Base-by-base conservation (phyloP, 2,329 filamentous ascomycete species). In the Cytospora piceae region DNA sequence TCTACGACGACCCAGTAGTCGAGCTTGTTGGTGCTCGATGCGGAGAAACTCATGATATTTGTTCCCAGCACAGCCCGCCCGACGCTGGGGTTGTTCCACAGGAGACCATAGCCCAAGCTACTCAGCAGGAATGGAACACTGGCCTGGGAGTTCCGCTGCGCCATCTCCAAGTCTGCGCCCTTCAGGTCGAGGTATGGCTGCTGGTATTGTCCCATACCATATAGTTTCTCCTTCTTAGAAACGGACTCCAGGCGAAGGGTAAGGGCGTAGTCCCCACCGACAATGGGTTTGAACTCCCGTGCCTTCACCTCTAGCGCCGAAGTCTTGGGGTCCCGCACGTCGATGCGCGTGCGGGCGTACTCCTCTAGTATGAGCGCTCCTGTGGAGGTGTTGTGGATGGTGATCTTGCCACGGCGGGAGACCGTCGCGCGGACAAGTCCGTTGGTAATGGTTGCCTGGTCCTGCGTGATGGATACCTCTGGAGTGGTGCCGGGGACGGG, bases 151-250 rank as follows among this genome's bases (percentile, higher is more conserved):
- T 90, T 90, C 1, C 87, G 82, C 46, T 90, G 87, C 0, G 87
- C 87, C 3, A 90, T 80, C 71, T 90, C 87, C 1, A 90, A 73
- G 64, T 90, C 86, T 0, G 78, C 72, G 0, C 87, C 87, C 69
- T 89, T 90, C 58, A 90, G 78, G 71, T 90, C 81, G n/a, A 90
- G 77, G 60, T 79, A 81, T 0, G 85, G 83, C 69, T 90, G 87
- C 70, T 90, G 87, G 67, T 90, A 90, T 74, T 90, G 87, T 0
- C 87, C 87, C 87, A 90, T 90, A 24, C 87, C 87, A 70, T 82
- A 90, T n/a, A 90, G 83, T 71, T 83, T 85, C 72, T 90, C 87
- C 22, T 83, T 76, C 0, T 76, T 74, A 61, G 83, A 74, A 61
- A 84, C 72, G 1, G 82, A 84, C 72, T 90, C 87, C 61, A 90